A percentile compares a stretch with the other conserved stretches of the same genome.
These are phyloP conservation scores for Sphaerulina vaccinii DNA, from an alignment of 2,329 filamentous ascomycete genomes.

Conservation along the genomic window DNA sequence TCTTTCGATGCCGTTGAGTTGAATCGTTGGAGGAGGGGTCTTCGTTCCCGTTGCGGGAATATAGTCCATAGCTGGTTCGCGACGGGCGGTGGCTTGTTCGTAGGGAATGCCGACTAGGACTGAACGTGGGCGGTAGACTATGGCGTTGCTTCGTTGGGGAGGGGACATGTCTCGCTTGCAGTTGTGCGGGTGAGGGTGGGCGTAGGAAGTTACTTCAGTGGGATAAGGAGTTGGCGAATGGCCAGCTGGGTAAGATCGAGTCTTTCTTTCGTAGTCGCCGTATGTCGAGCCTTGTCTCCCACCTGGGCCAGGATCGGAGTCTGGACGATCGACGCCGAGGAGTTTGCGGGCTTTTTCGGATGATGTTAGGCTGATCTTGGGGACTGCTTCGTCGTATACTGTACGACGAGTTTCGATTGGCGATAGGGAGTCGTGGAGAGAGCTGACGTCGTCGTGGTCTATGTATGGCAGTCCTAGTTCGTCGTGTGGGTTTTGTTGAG, in stretches of 20 bases:
- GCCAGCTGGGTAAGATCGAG: background rate
- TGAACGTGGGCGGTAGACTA: background rate
- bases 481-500: too few species aligned
- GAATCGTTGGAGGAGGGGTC: too few species aligned
- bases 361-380: background rate
- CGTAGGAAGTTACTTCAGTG: background rate
- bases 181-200: background rate
- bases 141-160: background rate
- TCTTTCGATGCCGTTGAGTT: background rate
- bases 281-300: background rate
- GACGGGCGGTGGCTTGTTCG: background rate
- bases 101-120: background rate
- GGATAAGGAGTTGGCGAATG: background rate
- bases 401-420: background rate
- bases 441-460: background rate
- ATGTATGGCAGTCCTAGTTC: too few species aligned
- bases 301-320: conserved; percentile 1
- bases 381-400: background rate
- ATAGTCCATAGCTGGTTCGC: background rate
- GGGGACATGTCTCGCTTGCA: background rate
- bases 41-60: too few species aligned
- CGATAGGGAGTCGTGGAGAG: conserved; percentile 4
- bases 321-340: conserved; percentile 9
- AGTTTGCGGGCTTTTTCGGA: conserved; percentile 5
- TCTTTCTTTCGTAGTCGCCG: background rate